Evolutionary conservation across 2,329 filamentous ascomycete genomes (phyloP).

Genomic region (Penicillium occitanis): DNA sequence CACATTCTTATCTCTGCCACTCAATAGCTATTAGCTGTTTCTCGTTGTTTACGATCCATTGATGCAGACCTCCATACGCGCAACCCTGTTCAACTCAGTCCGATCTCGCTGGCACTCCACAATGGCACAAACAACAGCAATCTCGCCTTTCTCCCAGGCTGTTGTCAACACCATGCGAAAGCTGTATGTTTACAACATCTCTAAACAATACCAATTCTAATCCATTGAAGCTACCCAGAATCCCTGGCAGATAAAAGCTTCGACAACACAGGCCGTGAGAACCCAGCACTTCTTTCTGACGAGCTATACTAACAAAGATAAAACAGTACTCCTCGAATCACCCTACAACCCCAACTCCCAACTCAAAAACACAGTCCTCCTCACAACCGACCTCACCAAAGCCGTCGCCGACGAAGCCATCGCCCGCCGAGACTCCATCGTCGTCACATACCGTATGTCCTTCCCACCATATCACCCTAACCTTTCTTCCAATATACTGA

Average conservation of each 20-base stretch:
- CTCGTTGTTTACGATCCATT: not conserved
- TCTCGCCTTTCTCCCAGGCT: constrained; percentile 60
- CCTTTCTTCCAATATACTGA: not conserved
- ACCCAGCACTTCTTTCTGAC: not conserved
- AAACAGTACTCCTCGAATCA: constrained; percentile 65
- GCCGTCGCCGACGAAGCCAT: constrained; percentile 91
- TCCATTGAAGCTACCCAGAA: constrained; percentile 71
- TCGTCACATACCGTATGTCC: constrained; percentile 80
- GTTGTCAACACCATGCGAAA: constrained; percentile 78
- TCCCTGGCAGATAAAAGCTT: constrained; percentile 84
- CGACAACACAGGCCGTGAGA: constrained; percentile 84
- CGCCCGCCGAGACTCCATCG: constrained; percentile 68
- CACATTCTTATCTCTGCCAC: not conserved
- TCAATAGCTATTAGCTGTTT: not conserved
- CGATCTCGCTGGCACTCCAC: constrained; percentile 21
- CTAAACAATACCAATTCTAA: not conserved
- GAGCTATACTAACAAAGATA: not conserved
- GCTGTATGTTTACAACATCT: constrained; percentile 58
- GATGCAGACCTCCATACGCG: constrained; percentile 15
- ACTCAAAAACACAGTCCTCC: constrained; percentile 67
- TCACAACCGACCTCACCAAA: constrained; percentile 88
- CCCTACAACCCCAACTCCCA: constrained; percentile 59
- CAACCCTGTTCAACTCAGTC: constrained; percentile 19
- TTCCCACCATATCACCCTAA: not conserved
- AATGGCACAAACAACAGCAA: constrained; percentile 35